Evolutionary conservation across 371 early-diverging fungal species (phyloP).

Genomic region (Mucor mucedo): DNA sequence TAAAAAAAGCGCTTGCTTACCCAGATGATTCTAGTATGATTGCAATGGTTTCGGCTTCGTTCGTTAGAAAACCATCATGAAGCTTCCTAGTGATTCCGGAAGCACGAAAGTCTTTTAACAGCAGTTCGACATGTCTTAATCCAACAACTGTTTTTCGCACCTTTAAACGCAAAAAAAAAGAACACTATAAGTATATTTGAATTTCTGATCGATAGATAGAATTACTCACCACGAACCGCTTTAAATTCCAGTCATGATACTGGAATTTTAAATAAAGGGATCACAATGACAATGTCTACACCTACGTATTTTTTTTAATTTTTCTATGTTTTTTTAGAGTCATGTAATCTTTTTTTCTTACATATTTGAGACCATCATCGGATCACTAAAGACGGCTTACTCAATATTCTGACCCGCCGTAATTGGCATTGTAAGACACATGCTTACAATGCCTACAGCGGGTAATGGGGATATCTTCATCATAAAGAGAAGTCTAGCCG

Average conservation of each 20-base stretch:
- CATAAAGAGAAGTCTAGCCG: no score
- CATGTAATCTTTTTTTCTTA: background rate
- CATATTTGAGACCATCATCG: no score
- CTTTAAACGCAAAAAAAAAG: background rate
- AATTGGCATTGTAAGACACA: no score
- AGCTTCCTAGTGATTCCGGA: conserved; percentile 11
- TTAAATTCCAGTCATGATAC: conserved; percentile 9
- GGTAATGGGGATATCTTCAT: no score
- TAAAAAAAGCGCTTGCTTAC: conserved; percentile 9
- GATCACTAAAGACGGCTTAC: no score
- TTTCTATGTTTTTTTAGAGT: conserved; percentile 2
- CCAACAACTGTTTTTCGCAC: conserved; percentile 12
- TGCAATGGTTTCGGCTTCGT: conserved; percentile 18
- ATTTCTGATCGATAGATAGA: conserved; percentile 1
- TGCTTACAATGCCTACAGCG: no score
- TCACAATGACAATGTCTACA: background rate
- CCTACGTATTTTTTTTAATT: no score
- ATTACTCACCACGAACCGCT: conserved; percentile 12
- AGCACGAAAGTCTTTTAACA: conserved; percentile 10
- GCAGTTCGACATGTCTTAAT: conserved; percentile 10
- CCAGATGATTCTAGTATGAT: conserved; percentile 14
- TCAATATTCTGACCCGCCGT: no score
- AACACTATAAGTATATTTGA: background rate
- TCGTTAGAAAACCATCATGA: conserved; percentile 7
- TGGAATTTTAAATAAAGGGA: conserved; percentile 14